phyloP scores from a whole-genome alignment of 495 filamentous ascomycete species.

The Letharia lupina region DNA sequence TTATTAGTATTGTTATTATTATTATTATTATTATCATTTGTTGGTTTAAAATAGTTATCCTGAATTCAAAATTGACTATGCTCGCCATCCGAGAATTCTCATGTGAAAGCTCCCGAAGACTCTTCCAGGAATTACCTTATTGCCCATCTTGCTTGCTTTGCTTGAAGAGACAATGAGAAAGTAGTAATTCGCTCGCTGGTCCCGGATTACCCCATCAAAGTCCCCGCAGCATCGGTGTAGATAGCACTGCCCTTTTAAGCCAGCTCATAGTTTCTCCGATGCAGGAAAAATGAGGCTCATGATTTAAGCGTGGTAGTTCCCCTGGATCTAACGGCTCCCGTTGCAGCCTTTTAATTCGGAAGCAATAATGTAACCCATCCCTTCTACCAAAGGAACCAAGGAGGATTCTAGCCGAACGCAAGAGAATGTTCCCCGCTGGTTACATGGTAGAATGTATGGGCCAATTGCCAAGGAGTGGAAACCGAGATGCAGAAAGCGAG shows the following conservation, averaged over 20 bases:
- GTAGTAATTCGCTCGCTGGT: not conserved
- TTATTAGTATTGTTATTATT: too few species aligned
- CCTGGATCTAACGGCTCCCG: conserved; percentile 9
- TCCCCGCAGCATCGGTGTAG: conserved; percentile 4
- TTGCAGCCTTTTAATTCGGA: not conserved
- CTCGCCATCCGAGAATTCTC: not conserved
- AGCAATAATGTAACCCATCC: not conserved
- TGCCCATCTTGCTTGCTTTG: not conserved
- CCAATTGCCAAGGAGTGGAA: too few species aligned
- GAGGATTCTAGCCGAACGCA: not conserved
- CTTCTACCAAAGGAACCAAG: not conserved
- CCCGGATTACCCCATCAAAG: not conserved
- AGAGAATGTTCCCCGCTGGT: not conserved
- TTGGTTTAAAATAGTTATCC: not conserved
- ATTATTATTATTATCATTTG: not conserved
- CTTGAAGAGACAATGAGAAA: not conserved
- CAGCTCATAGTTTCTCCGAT: conserved; percentile 2
- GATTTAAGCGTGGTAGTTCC: conserved; percentile 4
- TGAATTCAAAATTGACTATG: not conserved
- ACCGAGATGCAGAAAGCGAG: not conserved
- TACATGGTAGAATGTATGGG: not conserved
- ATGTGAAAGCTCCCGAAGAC: not conserved
- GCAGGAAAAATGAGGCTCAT: conserved; percentile 5
- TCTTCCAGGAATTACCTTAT: too few species aligned
- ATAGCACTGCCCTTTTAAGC: conserved; percentile 3